Evolutionary conservation across 805 yeast species (phyloP), one percentile per base, ranked within the genome.

Genomic region (Pichia nanzhaoensis): DNA sequence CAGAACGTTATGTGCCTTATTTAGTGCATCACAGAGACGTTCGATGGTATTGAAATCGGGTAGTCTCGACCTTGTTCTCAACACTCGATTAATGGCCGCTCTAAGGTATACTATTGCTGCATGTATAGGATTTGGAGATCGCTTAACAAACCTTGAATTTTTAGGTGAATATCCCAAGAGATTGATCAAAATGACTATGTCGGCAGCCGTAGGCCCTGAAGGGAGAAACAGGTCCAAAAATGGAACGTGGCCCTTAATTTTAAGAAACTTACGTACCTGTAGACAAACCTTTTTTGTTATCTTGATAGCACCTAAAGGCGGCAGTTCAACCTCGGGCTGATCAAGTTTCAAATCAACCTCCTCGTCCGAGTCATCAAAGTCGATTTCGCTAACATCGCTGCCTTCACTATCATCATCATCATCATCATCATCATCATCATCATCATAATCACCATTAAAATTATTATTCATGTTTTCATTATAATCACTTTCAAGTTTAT

Each of bases 61-160:
- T 20, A 83, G 55, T 49, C 84, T 67, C 2, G 75, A 65, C 48
- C 95, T 72, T 45, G 78, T 73, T 34, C 68, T 61, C 24, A 75
- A 56, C 10, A 84, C 87, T 53, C 75, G 77, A 45, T 75, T 74
- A 65, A 86, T 79, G 9, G 87, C 89, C 44, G 70, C 70, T 53
- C 79, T 80, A 35, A 85, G 65, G 43, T 73, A 69, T 48, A 71
- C 69, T 33, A 82, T 71, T 42, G 61, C 55, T n/a, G 52, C 49
- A 19, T 52, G 54, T 46, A 58, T 44, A 18, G 51, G 52, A 16
- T 51, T 46, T 8, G 45, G 45, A 14, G 51, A 48, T 7, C 28
- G 35, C 18, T 17, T 46, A 36, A 31, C 48, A 47, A 31, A 35
- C 48, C 43, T 4, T 46, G 6, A 36, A 39, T 38, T 57, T 9